phyloP scores from a whole-genome alignment of 202 grass and related monocot species.

The Thinopyrum obtusiflorum region DNA sequence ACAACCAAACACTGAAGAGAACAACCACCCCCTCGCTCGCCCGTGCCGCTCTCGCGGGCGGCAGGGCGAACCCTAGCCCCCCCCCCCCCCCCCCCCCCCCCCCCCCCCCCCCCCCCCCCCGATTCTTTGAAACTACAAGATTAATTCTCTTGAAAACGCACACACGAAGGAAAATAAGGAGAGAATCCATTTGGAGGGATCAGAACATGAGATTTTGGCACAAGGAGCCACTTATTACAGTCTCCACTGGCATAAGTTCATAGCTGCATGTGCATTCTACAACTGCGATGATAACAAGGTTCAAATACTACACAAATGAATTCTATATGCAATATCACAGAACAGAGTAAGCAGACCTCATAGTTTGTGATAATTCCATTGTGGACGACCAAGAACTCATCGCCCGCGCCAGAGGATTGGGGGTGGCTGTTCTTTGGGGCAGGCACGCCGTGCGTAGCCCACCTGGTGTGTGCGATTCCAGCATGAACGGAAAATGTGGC shows the following conservation, averaged over 20 bases:
- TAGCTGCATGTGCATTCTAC: conserved; percentile 14
- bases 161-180: neutral
- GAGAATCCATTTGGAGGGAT: neutral
- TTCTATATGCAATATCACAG: neutral
- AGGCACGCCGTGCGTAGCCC: conserved; percentile 92
- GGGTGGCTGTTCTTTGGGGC: conserved; percentile 90
- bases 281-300: conserved; percentile 7
- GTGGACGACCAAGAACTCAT: conserved; percentile 97
- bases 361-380: conserved; percentile 99
- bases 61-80: no score
- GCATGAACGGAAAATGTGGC: conserved; percentile 63
- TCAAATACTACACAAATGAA: conserved; percentile 25
- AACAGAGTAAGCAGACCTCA: conserved; percentile 54
- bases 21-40: no score
- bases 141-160: neutral
- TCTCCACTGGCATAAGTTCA: neutral
- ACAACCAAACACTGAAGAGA: no score
- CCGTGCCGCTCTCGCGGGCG: no score
- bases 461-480: conserved; percentile 89
- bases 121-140: neutral
- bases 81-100: no score
- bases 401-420: conserved; percentile 67
- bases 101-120: no score
- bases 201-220: neutral
- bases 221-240: neutral